These are phyloP conservation scores for Strobilomyces echinocephalus DNA, from an alignment of 768 basidiomycete genomes.

Conservation along the genomic window DNA sequence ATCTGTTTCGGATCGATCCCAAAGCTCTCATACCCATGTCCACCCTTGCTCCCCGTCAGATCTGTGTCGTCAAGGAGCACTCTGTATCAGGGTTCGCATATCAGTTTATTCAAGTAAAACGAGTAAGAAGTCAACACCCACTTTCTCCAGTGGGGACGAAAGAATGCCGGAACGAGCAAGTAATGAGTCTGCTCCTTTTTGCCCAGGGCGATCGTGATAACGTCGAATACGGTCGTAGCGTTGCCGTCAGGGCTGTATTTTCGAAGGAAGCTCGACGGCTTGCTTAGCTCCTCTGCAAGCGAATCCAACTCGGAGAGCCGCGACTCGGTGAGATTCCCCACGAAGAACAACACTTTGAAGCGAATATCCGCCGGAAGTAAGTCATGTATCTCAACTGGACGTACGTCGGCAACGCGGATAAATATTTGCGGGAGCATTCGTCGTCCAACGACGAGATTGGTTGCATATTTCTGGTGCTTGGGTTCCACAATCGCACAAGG, in stretches of 20 bases:
- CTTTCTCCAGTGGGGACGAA: constrained; percentile 42
- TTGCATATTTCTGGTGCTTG: constrained; percentile 27
- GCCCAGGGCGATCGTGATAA: constrained; percentile 21
- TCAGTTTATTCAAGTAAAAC: background rate
- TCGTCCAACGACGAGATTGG: constrained; percentile 30
- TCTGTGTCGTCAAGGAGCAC: constrained; percentile 31
- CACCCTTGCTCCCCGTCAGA: constrained; percentile 24
- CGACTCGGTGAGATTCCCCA: constrained; percentile 20
- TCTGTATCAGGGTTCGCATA: constrained; percentile 13
- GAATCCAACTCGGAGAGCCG: constrained; percentile 18
- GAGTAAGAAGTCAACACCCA: constrained; percentile 17
- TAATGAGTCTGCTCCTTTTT: constrained; percentile 30
- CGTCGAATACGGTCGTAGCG: constrained; percentile 24
- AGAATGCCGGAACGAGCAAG: constrained; percentile 23
- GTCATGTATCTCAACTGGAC: constrained; percentile 36
- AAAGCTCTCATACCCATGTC: constrained; percentile 31
- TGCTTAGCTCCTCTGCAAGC: constrained; percentile 25
- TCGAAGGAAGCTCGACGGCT: constrained; percentile 8
- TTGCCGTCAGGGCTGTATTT: constrained; percentile 10
- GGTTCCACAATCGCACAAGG: constrained; percentile 31
- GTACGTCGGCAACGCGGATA: constrained; percentile 32
- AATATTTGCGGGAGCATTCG: constrained; percentile 33
- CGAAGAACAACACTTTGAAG: constrained; percentile 35
- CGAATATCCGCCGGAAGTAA: constrained; percentile 32
- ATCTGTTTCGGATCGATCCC: constrained; percentile 26